phyloP scores from a whole-genome alignment of 331 rosid species.

The Rhamnella rubrinervis region DNA sequence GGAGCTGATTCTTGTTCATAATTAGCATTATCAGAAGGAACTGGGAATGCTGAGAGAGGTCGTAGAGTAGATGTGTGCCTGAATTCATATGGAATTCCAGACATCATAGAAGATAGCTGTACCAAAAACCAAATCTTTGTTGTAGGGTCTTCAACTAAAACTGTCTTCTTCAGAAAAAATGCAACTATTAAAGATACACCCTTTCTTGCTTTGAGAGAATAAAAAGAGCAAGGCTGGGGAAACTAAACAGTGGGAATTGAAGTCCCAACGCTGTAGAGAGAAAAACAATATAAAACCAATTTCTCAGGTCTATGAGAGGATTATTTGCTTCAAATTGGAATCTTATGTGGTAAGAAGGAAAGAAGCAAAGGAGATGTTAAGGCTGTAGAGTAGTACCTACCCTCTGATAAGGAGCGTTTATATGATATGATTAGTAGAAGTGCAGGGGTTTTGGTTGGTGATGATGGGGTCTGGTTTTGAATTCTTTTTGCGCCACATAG shows the following conservation, averaged over 20 bases:
- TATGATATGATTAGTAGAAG: conserved; percentile 11
- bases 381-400: conserved; percentile 18
- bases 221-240: background rate
- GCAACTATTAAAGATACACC: conserved; percentile 1
- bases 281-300: background rate
- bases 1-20: conserved; percentile 27
- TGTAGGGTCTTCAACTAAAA: background rate
- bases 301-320: conserved; percentile 8
- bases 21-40: conserved; percentile 15
- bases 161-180: conserved; percentile 10
- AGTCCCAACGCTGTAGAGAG: background rate
- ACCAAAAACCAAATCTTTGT: conserved; percentile 4
- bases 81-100: conserved; percentile 25
- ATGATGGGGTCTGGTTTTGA: conserved; percentile 32
- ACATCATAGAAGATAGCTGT: conserved; percentile 33
- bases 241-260: conserved; percentile 5
- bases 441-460: conserved; percentile 26
- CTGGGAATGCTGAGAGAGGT: conserved; percentile 23
- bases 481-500: conserved; percentile 27
- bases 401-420: conserved; percentile 9
- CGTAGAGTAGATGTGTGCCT: conserved; percentile 36
- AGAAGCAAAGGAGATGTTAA: conserved; percentile 2
- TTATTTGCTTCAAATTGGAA: background rate
- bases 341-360: background rate
- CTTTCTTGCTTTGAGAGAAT: conserved; percentile 12